phyloP scores from a whole-genome alignment of 2,329 filamentous ascomycete species.

The Corinectria fuckeliana region DNA sequence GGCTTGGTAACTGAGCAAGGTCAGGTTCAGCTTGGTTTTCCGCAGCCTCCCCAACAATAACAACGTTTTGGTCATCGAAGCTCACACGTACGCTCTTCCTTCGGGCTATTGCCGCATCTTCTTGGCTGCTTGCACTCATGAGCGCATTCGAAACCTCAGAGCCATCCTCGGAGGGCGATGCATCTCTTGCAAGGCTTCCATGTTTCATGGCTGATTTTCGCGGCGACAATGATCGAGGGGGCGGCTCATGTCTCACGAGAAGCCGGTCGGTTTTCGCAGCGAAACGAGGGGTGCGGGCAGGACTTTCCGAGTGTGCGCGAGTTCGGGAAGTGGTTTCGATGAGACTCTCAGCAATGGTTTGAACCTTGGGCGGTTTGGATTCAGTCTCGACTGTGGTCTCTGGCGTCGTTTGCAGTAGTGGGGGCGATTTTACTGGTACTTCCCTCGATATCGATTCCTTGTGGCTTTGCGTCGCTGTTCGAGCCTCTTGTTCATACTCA shows the following conservation, averaged over 20 bases:
- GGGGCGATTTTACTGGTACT: constrained; percentile 40
- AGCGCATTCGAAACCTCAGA: constrained; percentile 51
- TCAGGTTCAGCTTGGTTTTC: constrained; percentile 46
- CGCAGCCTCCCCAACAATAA: constrained; percentile 58
- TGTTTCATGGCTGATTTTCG: constrained; percentile 80
- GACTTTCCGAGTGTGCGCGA: constrained; percentile 62
- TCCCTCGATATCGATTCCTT: constrained; percentile 41
- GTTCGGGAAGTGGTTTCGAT: constrained; percentile 31
- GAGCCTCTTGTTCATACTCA: constrained; percentile 27
- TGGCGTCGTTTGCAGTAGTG: constrained; percentile 3
- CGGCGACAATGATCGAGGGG: constrained; percentile 74
- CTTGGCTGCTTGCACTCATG: constrained; percentile 36
- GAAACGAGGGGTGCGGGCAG: constrained; percentile 73
- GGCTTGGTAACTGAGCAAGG: constrained; percentile 45
- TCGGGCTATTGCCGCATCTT: constrained; percentile 50
- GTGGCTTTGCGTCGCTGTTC: constrained; percentile 10
- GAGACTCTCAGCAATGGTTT: constrained; percentile 20
- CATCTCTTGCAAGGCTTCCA: constrained; percentile 57
- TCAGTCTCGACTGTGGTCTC: constrained; percentile 9
- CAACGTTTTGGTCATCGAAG: constrained; percentile 73
- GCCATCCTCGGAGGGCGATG: constrained; percentile 57
- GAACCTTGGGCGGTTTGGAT: not conserved
- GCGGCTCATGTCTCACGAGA: constrained; percentile 70
- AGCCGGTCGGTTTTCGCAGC: constrained; percentile 61
- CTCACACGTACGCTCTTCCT: constrained; percentile 78